Conservation (phyloP, 2,329 filamentous ascomycete species). For the Venturia effusa region DNA sequence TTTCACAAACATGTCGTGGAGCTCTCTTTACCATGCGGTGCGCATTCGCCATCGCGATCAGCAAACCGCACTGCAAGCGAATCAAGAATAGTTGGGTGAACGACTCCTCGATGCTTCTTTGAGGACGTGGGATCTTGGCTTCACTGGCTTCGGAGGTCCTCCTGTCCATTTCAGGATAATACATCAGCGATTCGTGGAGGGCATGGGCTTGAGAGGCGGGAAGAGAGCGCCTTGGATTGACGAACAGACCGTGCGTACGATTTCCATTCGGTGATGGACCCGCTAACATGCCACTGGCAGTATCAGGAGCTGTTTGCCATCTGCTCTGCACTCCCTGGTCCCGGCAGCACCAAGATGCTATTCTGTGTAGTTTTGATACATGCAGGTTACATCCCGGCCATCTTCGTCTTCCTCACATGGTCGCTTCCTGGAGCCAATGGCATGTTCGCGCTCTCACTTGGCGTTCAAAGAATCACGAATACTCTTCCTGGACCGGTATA, state of each 20-base stretch:
- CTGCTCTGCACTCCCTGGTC: constrained; percentile 56
- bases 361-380: constrained; percentile 58
- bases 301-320: constrained; percentile 65
- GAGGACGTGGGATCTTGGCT: constrained; percentile 47
- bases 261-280: not conserved
- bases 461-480: constrained; percentile 49
- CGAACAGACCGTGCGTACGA: constrained; percentile 47
- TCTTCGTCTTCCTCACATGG: constrained; percentile 56
- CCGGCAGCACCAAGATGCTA: constrained; percentile 59
- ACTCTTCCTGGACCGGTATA: constrained; percentile 53
- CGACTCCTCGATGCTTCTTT: constrained; percentile 18
- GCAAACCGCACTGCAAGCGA: not conserved
- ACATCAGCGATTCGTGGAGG: constrained; percentile 49
- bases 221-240: constrained; percentile 54
- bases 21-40: not conserved
- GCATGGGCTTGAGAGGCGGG: constrained; percentile 17
- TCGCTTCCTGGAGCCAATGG: constrained; percentile 58
- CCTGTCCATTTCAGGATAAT: constrained; percentile 62
- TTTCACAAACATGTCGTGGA: not conserved
- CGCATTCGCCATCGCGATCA: not conserved
- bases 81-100: not conserved
- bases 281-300: constrained; percentile 25
- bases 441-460: constrained; percentile 58
- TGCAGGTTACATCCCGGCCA: constrained; percentile 45
- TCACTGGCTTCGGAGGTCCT: constrained; percentile 57